Conservation (phyloP, 2,329 filamentous ascomycete genomes). For the Leptographium radiaticola region DNA sequence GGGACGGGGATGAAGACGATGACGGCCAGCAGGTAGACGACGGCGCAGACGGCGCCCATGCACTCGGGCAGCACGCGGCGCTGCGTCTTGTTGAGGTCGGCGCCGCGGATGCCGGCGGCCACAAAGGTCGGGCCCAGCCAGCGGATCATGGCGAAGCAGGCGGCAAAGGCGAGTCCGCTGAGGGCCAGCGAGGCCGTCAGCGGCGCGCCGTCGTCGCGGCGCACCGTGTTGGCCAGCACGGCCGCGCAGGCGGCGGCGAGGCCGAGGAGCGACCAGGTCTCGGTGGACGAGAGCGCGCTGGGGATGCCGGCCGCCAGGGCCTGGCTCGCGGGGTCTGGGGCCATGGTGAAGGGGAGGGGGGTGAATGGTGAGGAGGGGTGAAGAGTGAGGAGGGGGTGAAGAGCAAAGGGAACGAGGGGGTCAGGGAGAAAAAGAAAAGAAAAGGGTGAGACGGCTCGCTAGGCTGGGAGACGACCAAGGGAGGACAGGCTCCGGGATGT, state of each 20-base stretch:
- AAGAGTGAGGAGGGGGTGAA: too few species aligned
- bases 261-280: constrained; percentile 43
- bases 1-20: constrained; percentile 93
- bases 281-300: constrained; percentile 32
- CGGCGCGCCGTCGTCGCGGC: constrained; percentile 77
- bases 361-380: too few species aligned
- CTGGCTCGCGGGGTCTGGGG: neutral
- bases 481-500: too few species aligned
- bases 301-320: constrained; percentile 6
- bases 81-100: constrained; percentile 62
- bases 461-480: too few species aligned
- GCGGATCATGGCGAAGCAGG: constrained; percentile 73
- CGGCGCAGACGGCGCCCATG: constrained; percentile 87
- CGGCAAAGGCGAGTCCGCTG: constrained; percentile 70
- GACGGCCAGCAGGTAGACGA: constrained; percentile 79
- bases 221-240: constrained; percentile 69
- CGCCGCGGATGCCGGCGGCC: constrained; percentile 75
- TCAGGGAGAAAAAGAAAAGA: too few species aligned
- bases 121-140: constrained; percentile 91
- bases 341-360: neutral
- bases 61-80: constrained; percentile 79
- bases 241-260: constrained; percentile 57
- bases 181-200: constrained; percentile 80
- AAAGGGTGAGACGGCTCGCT: too few species aligned
- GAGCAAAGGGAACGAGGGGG: too few species aligned